These are phyloP conservation scores for Pseudoneurospora amorphoporcata DNA, from an alignment of 495 filamentous ascomycete species.

Conservation along the genomic window DNA sequence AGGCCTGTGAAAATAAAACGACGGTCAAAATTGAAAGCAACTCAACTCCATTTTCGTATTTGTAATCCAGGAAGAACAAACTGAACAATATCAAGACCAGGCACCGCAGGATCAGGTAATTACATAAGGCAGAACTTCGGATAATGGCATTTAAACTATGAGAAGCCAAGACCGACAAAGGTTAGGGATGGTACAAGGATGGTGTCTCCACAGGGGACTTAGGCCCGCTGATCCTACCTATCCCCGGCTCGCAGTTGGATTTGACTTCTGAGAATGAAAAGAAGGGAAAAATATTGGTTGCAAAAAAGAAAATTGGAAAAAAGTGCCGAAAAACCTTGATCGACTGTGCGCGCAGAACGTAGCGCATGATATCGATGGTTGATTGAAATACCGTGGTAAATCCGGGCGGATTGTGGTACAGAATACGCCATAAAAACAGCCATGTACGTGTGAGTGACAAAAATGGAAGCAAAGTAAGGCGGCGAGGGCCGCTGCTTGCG, in stretches of 20 bases:
- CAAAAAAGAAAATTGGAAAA: neutral
- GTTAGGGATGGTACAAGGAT: neutral
- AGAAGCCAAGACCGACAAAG: neutral
- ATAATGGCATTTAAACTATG: neutral
- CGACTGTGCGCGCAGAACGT: neutral
- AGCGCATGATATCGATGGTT: neutral
- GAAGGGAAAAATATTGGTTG: neutral
- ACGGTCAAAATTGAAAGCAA: neutral
- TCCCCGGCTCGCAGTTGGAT: neutral
- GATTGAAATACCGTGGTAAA: neutral
- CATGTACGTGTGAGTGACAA: neutral
- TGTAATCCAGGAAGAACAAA: neutral
- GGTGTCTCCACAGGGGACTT: neutral
- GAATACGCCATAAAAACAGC: neutral
- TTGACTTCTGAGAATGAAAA: neutral
- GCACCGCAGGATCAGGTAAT: neutral
- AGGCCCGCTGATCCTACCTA: neutral
- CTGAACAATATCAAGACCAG: neutral
- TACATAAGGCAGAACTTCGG: neutral
- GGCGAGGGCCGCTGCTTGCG: neutral
- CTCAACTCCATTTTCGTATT: neutral
- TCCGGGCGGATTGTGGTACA: neutral
- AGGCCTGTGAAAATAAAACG: neutral
- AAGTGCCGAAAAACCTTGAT: neutral
- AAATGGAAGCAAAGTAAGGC: neutral